These are phyloP conservation scores for Calonectria montana DNA, from an alignment of 2,329 filamentous ascomycete genomes.

Conservation along the genomic window DNA sequence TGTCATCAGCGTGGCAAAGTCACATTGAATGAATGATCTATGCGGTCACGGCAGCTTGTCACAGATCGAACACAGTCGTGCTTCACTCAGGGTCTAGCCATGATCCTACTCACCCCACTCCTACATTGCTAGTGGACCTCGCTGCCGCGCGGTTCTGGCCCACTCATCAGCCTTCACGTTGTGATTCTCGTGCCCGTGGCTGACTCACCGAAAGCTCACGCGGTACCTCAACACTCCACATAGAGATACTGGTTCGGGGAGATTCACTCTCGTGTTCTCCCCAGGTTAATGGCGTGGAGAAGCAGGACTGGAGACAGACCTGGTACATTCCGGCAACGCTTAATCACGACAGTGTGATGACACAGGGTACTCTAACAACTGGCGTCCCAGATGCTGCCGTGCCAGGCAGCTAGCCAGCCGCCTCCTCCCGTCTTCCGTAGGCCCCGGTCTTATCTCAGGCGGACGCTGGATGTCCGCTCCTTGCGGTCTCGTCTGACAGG, in stretches of 20 bases:
- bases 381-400: conserved; percentile 1
- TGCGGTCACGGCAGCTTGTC: conserved; percentile 2
- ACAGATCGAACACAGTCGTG: background rate
- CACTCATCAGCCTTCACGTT: conserved; percentile 8
- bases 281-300: conserved; percentile 8
- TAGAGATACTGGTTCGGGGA: conserved; percentile 8
- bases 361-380: background rate
- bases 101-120: conserved; percentile 5
- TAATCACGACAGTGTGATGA: background rate
- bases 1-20: background rate
- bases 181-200: conserved; percentile 8
- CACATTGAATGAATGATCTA: background rate
- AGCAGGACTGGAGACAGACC: background rate
- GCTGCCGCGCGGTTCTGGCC: conserved; percentile 19
- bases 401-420: conserved; percentile 11
- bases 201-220: conserved; percentile 23
- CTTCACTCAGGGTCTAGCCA: conserved; percentile 2
- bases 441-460: conserved; percentile 22
- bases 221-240: conserved; percentile 10
- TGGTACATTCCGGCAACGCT: background rate
- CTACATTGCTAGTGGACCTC: background rate
- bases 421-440: background rate
- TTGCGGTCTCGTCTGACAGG: background rate
- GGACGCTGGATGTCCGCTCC: background rate
- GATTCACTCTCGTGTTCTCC: conserved; percentile 6